Percentiles rank a stretch among this genome's conserved stretches.
These are phyloP conservation scores for Canna indica DNA, from an alignment of 176 grass and related monocot genomes.

Conservation along the genomic window DNA sequence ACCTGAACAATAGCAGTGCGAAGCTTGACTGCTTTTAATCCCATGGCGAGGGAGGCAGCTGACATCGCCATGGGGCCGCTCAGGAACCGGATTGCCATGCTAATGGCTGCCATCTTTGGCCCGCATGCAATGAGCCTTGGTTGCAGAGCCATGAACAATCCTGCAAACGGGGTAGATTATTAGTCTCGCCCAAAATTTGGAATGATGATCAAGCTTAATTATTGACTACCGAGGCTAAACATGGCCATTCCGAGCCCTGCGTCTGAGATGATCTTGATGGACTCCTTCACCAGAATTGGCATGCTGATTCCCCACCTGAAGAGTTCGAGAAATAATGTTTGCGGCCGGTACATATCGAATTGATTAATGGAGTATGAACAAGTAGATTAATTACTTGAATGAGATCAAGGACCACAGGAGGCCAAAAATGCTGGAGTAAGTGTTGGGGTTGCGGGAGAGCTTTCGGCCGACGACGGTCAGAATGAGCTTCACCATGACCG, in stretches of 20 bases:
- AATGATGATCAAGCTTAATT: too few species aligned
- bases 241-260: slow-evolving; percentile 20
- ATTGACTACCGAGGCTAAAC: slow-evolving; percentile 7
- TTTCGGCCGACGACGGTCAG: slow-evolving; percentile 25
- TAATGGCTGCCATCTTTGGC: slow-evolving; percentile 13
- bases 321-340: not conserved
- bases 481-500: slow-evolving; percentile 32
- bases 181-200: too few species aligned
- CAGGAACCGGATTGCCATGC: slow-evolving; percentile 7
- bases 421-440: slow-evolving; percentile 30
- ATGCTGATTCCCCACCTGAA: slow-evolving; percentile 2
- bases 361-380: not conserved
- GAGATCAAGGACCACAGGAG: slow-evolving; percentile 36
- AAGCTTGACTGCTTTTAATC: not conserved
- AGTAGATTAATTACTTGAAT: slow-evolving; percentile 23
- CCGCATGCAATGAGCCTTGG: slow-evolving; percentile 18
- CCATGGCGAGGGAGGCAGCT: not conserved
- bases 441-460: slow-evolving; percentile 37
- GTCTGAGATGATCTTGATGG: slow-evolving; percentile 18
- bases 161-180: not conserved
- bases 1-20: slow-evolving; percentile 14
- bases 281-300: slow-evolving; percentile 13
- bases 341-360: not conserved
- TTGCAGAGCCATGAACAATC: slow-evolving; percentile 22
- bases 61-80: slow-evolving; percentile 8